Conservation (phyloP, 2,329 filamentous ascomycete species). For the Nigrograna mackinnonii region DNA sequence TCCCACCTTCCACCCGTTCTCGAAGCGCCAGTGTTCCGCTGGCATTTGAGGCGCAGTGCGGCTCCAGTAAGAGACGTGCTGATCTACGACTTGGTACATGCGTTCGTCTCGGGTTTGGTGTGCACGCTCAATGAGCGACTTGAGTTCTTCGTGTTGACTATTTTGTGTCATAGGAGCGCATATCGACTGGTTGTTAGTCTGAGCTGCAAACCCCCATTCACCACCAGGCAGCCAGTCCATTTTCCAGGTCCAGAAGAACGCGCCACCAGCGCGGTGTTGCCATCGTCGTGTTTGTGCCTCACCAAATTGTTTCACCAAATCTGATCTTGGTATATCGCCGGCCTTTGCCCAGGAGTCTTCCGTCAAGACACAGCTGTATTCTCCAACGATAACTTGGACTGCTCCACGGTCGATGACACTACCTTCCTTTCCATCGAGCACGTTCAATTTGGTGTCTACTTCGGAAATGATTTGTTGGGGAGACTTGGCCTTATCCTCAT, state of each 20-base stretch:
- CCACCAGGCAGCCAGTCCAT: conserved; percentile 67
- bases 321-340: conserved; percentile 36
- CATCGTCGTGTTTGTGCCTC: conserved; percentile 53
- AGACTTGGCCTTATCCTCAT: conserved; percentile 53
- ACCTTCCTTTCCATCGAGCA: conserved; percentile 53
- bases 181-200: conserved; percentile 49
- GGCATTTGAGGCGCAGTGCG: conserved; percentile 45
- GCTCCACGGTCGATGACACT: conserved; percentile 54
- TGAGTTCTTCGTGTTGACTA: conserved; percentile 33
- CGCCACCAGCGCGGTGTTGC: conserved; percentile 54
- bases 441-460: conserved; percentile 46
- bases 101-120: conserved; percentile 41
- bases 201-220: conserved; percentile 63
- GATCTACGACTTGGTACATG: conserved; percentile 38
- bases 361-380: conserved; percentile 62
- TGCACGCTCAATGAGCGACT: conserved; percentile 42
- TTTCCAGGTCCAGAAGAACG: conserved; percentile 64
- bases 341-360: conserved; percentile 52
- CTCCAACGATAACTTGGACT: conserved; percentile 57
- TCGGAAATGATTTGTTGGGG: conserved; percentile 57
- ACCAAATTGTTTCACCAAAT: conserved; percentile 52
- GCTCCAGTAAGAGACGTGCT: conserved; percentile 58
- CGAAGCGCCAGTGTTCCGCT: conserved; percentile 59
- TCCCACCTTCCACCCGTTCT: conserved; percentile 59
- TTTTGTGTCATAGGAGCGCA: conserved; percentile 42